A percentile compares a stretch with the other conserved stretches of the same genome.
These are phyloP conservation scores for Filobasidium uniguttulatum DNA, from an alignment of 1,284 basidiomycete species.

Conservation along the genomic window DNA sequence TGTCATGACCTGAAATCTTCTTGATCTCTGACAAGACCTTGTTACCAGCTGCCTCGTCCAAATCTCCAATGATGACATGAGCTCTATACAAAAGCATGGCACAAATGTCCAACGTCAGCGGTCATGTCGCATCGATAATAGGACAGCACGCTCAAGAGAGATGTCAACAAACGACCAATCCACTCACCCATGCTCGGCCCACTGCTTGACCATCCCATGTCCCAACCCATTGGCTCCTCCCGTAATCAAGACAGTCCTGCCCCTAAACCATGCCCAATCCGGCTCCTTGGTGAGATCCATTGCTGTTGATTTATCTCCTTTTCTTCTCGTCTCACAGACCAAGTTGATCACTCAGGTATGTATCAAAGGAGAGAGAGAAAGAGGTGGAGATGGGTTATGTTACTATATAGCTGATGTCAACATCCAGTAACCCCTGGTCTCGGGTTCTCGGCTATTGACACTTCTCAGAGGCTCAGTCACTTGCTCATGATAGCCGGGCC, in stretches of 20 bases:
- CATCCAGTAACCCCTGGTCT: too few species aligned
- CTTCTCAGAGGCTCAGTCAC: too few species aligned
- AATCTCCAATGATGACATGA: conserved; percentile 10
- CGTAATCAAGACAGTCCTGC: conserved; percentile 13
- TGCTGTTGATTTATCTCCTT: too few species aligned
- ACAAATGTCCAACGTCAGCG: background rate
- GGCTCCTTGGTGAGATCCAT: conserved; percentile 11
- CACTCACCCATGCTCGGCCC: conserved; percentile 14
- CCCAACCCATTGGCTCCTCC: conserved; percentile 13
- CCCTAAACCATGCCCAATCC: conserved; percentile 9
- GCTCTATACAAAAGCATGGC: conserved; percentile 1
- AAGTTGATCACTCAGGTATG: too few species aligned
- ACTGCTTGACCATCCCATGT: conserved; percentile 11
- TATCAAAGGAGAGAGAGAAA: too few species aligned
- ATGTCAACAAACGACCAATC: background rate
- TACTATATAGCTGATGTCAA: too few species aligned
- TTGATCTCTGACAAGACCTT: conserved; percentile 9
- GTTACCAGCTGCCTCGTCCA: conserved; percentile 11
- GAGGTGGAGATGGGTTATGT: too few species aligned
- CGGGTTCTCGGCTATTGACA: too few species aligned
- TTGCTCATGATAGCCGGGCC: too few species aligned
- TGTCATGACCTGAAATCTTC: conserved; percentile 6
- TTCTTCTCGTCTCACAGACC: too few species aligned
- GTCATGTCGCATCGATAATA: background rate
- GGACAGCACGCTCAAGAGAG: background rate